A percentile compares a stretch with the other conserved stretches of the same genome.
These are phyloP conservation scores for Bipolaris zeicola DNA, from an alignment of 2,329 filamentous ascomycete genomes.

Conservation along the genomic window DNA sequence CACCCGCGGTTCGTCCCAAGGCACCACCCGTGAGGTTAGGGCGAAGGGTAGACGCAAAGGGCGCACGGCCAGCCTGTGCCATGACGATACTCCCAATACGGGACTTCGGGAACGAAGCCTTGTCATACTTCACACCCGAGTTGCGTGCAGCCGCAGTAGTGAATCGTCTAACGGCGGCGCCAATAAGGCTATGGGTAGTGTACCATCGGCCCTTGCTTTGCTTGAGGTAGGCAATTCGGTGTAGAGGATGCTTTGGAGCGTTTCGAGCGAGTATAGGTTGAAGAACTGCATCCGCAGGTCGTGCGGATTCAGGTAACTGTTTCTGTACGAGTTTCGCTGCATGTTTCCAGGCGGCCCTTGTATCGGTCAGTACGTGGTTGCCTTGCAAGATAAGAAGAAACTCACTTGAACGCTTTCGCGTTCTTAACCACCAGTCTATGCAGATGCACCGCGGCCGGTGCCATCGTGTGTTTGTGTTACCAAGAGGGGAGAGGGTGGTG, in stretches of 20 bases:
- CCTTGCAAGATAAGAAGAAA: not conserved
- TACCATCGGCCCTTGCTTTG: constrained; percentile 69
- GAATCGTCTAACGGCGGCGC: constrained; percentile 57
- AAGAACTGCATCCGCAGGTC: constrained; percentile 56
- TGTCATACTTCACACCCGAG: constrained; percentile 54
- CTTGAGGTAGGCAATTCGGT: constrained; percentile 65
- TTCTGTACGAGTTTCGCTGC: constrained; percentile 54
- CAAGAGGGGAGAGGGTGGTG: constrained; percentile 23
- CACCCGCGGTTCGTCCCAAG: constrained; percentile 81
- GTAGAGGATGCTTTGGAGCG: constrained; percentile 63
- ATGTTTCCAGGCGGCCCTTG: constrained; percentile 56
- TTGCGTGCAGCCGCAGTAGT: constrained; percentile 53
- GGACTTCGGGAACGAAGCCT: constrained; percentile 61
- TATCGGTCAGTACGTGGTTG: constrained; percentile 21
- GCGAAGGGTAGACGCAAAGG: constrained; percentile 85
- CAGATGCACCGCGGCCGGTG: constrained; percentile 46
- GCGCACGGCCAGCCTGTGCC: constrained; percentile 74
- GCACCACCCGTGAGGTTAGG: constrained; percentile 91
- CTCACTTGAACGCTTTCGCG: constrained; percentile 50
- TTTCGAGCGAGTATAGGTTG: constrained; percentile 66
- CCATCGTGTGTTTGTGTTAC: constrained; percentile 40
- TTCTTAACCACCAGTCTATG: constrained; percentile 51
- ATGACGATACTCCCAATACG: constrained; percentile 61
- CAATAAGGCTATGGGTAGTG: constrained; percentile 59
- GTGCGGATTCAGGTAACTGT: constrained; percentile 50